A percentile compares a stretch with the other conserved stretches of the same genome.
These are phyloP conservation scores for Acer negundo DNA, from an alignment of 345 rosid species.

Conservation along the genomic window DNA sequence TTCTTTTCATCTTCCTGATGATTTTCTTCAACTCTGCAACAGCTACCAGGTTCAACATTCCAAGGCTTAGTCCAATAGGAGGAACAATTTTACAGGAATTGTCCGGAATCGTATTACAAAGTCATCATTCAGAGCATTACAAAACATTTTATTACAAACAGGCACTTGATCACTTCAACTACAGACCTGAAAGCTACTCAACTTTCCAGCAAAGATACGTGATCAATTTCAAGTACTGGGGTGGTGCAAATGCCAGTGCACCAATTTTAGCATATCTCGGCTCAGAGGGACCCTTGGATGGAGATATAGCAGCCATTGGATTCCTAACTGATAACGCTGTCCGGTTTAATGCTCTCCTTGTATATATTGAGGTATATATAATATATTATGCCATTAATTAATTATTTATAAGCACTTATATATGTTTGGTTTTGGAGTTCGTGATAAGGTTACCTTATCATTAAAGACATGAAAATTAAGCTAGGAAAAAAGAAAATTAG, in stretches of 20 bases:
- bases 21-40: conserved; percentile 2
- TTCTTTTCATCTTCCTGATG: not conserved
- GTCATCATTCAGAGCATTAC: conserved; percentile 16
- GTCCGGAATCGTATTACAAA: not conserved
- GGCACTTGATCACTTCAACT: conserved; percentile 56
- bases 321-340: conserved; percentile 38
- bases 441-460: too few relatives aligned
- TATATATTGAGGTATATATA: conserved; percentile 44
- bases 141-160: conserved; percentile 41
- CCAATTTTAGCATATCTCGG: conserved; percentile 49
- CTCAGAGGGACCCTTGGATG: conserved; percentile 29
- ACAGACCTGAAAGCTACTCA: conserved; percentile 39
- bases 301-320: not conserved
- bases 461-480: too few relatives aligned
- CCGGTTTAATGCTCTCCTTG: conserved; percentile 31
- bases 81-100: conserved; percentile 10
- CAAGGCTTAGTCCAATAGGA: conserved; percentile 37
- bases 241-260: conserved; percentile 29
- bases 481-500: too few relatives aligned
- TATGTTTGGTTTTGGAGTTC: too few relatives aligned
- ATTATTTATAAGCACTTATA: not conserved
- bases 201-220: conserved; percentile 42
- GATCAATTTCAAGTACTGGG: conserved; percentile 43
- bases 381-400: not conserved
- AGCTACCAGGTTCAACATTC: conserved; percentile 12